Conservation (phyloP, 2,329 filamentous ascomycete species). For the Penicillium sp. region DNA sequence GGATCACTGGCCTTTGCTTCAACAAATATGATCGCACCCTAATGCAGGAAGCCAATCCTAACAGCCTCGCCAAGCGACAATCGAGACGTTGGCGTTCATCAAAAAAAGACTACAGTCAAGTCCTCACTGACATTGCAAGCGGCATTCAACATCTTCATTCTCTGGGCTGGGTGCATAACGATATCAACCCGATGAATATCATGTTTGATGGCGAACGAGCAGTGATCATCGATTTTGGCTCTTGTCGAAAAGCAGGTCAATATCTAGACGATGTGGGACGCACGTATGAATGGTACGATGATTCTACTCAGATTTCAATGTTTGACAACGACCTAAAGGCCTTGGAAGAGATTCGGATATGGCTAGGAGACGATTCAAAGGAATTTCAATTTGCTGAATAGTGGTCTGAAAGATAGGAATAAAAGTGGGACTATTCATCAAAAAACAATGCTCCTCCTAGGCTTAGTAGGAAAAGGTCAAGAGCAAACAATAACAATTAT, state of each 20-base stretch:
- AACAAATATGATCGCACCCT: conserved; percentile 21
- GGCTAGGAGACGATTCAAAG: conserved; percentile 3
- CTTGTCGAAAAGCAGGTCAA: conserved; percentile 22
- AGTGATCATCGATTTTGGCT: conserved; percentile 30
- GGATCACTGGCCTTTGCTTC: conserved; percentile 26
- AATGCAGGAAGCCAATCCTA: conserved; percentile 21
- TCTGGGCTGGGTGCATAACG: conserved; percentile 27
- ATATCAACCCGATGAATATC: conserved; percentile 30
- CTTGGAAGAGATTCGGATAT: conserved; percentile 13
- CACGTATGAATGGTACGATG: conserved; percentile 19
- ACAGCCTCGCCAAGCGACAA: too few species aligned
- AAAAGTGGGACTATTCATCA: too few species aligned
- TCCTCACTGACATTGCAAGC: too few species aligned
- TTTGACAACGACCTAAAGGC: conserved; percentile 20
- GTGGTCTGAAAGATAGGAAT: too few species aligned
- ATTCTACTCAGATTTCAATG: conserved; percentile 10
- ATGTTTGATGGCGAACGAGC: conserved; percentile 25
- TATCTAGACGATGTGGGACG: conserved; percentile 15
- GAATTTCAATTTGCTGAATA: too few species aligned
- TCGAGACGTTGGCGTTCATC: conserved; percentile 8
- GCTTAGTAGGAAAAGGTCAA: too few species aligned
- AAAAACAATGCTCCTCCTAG: too few species aligned
- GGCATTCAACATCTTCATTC: conserved; percentile 29
- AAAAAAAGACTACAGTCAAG: conserved; percentile 13
- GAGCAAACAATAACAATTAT: too few species aligned